A percentile compares a stretch with the other conserved stretches of the same genome.
phyloP scores from a whole-genome alignment of 1,284 basidiomycete genomes.

The Neotropicomus parvogracilis region DNA sequence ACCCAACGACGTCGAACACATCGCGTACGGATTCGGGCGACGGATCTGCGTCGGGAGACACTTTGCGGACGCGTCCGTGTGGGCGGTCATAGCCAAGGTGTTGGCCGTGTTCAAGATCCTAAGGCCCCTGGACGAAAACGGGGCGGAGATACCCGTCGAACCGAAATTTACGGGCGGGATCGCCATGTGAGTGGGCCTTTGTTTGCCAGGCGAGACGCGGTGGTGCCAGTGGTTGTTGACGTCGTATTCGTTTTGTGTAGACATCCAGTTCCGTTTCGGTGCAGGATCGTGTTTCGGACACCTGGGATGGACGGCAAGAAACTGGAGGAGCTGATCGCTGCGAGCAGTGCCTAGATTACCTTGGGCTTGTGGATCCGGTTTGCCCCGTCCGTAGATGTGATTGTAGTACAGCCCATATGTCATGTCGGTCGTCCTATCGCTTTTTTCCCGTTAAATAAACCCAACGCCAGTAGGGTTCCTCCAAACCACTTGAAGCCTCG shows the following conservation, averaged over 20 bases:
- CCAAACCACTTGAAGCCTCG: no score
- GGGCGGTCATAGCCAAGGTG: constrained; percentile 13
- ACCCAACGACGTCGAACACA: constrained; percentile 1
- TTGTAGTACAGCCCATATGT: background rate
- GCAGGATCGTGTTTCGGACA: constrained; percentile 12
- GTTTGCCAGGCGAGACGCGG: background rate
- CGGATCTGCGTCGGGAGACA: constrained; percentile 14
- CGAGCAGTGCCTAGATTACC: background rate
- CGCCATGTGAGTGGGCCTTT: constrained; percentile 4
- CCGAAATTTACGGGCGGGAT: background rate
- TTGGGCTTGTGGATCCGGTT: no score
- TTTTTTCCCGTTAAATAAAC: no score
- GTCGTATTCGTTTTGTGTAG: background rate
- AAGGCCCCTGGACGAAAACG: constrained; percentile 12
- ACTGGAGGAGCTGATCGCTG: constrained; percentile 11
- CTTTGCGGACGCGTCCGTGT: constrained; percentile 13
- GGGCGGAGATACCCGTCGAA: constrained; percentile 7
- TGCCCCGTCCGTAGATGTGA: no score
- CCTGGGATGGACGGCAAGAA: constrained; percentile 2
- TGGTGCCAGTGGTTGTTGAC: no score
- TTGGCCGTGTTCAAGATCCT: constrained; percentile 15
- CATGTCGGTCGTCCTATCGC: background rate
- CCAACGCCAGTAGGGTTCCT: no score
- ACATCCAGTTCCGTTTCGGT: constrained; percentile 16
- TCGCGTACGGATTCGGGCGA: constrained; percentile 15